These are phyloP conservation scores for Schizophyllum commune DNA, from an alignment of 1,284 basidiomycete genomes.

Conservation along the genomic window DNA sequence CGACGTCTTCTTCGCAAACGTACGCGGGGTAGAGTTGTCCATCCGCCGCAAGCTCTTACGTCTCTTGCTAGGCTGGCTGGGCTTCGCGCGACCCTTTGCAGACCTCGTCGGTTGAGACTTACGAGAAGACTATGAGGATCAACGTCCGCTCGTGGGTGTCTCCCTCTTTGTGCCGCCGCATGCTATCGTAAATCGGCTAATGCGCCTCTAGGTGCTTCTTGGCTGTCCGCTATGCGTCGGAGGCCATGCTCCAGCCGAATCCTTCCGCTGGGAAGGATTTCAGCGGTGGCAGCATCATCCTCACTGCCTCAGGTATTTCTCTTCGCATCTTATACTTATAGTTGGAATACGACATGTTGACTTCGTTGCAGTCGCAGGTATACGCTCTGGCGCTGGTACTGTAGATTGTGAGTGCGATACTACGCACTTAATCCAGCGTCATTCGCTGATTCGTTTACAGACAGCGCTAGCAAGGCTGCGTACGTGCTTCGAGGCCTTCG, in stretches of 20 bases:
- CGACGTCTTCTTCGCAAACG: constrained; percentile 94
- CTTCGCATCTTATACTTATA: background rate
- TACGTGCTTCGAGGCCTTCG: constrained; percentile 28
- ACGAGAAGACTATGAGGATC: constrained; percentile 72
- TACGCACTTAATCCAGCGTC: background rate
- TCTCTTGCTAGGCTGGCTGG: constrained; percentile 50
- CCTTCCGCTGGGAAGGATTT: constrained; percentile 57
- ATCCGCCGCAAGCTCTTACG: background rate
- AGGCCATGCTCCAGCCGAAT: constrained; percentile 69
- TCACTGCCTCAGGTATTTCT: constrained; percentile 76
- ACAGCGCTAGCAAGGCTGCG: constrained; percentile 89
- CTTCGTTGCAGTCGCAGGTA: constrained; percentile 63
- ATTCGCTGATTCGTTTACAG: constrained; percentile 28
- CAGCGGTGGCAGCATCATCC: constrained; percentile 77
- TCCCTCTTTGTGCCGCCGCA: background rate
- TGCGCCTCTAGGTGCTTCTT: constrained; percentile 64
- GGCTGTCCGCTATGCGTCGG: constrained; percentile 82
- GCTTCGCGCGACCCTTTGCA: constrained; percentile 39
- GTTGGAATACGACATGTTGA: constrained; percentile 2
- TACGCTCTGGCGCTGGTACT: constrained; percentile 80
- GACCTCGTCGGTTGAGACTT: constrained; percentile 57
- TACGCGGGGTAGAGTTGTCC: constrained; percentile 24
- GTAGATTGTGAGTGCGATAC: constrained; percentile 63
- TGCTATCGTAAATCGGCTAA: constrained; percentile 1
- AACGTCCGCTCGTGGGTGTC: constrained; percentile 72